Evolutionary conservation across 371 early-diverging fungal genomes (phyloP).

Genomic region (Zancudomyces culisetae): DNA sequence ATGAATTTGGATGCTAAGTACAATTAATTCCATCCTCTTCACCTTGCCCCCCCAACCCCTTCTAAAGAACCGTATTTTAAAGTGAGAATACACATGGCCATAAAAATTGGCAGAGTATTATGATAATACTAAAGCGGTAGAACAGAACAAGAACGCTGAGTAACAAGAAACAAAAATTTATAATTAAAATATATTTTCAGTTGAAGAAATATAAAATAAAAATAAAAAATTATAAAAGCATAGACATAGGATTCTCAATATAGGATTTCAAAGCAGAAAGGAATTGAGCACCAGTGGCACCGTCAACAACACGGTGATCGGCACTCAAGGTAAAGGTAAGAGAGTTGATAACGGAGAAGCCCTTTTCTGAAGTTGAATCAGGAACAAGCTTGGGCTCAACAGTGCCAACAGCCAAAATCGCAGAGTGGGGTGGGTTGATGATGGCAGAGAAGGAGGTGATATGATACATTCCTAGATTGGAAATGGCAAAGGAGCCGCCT

Average conservation of each 20-base stretch:
- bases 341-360: constrained; percentile 41
- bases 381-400: constrained; percentile 64
- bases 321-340: constrained; percentile 82
- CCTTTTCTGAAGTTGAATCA: constrained; percentile 38
- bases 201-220: no score
- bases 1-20: no score
- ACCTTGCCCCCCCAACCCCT: no score
- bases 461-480: constrained; percentile 96
- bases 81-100: no score
- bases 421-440: constrained; percentile 92
- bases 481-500: constrained; percentile 92
- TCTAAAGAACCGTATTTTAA: no score
- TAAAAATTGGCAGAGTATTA: no score
- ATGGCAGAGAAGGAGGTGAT: constrained; percentile 90
- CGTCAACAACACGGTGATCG: constrained; percentile 95
- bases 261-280: constrained; percentile 77
- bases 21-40: no score
- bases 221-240: constrained; percentile 60
- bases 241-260: constrained; percentile 86
- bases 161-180: no score
- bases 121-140: no score
- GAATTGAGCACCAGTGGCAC: constrained; percentile 88
- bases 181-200: no score
- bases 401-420: constrained; percentile 85
- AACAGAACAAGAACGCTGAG: no score